phyloP scores from a whole-genome alignment of 192 early-diverging fungal genomes.

The Backusella parvicylindrica region DNA sequence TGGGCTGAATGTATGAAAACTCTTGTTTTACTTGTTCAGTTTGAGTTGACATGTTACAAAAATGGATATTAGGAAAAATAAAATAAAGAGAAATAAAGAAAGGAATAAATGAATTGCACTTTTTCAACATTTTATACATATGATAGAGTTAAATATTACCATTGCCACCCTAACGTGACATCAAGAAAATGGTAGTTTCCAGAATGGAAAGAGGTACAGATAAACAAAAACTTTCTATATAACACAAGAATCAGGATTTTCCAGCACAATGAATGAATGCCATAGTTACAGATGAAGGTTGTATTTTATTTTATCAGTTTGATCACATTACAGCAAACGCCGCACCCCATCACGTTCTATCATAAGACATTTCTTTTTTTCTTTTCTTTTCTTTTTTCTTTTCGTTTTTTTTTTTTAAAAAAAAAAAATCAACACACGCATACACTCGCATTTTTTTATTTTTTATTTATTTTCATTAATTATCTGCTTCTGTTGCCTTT shows the following conservation, averaged over 20 bases:
- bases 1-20: slow-evolving; percentile 26
- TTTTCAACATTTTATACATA: not conserved
- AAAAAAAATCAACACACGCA: not conserved
- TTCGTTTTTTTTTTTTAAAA: too few relatives aligned
- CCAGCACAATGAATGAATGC: not conserved
- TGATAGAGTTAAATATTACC: not conserved
- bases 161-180: not conserved
- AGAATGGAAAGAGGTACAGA: not conserved
- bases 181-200: not conserved
- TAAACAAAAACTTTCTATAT: not conserved
- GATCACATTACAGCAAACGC: not conserved
- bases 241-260: not conserved
- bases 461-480: not conserved
- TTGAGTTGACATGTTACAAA: not conserved
- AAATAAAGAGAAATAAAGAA: not conserved
- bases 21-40: not conserved
- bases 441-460: not conserved
- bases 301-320: not conserved
- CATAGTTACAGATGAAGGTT: not conserved
- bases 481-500: not conserved
- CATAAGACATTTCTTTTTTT: too few relatives aligned
- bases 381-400: too few relatives aligned
- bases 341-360: not conserved
- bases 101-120: not conserved
- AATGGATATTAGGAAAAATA: not conserved